Evolutionary conservation across 768 basidiomycete species (phyloP).

Genomic region (Lactarius tabidus): DNA sequence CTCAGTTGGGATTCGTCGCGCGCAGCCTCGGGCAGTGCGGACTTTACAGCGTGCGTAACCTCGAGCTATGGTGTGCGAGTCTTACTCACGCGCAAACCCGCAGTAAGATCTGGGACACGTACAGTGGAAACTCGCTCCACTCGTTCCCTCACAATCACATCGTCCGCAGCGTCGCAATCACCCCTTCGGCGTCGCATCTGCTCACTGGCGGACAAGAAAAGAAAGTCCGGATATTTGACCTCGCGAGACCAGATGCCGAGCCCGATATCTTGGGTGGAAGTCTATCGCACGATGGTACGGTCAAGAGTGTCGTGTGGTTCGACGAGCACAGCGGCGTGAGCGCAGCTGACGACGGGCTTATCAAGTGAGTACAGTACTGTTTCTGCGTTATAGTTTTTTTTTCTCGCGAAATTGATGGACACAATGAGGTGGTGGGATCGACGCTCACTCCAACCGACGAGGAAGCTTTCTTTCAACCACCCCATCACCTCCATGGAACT

Average conservation of each 20-base stretch:
- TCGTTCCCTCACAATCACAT: slow-evolving; percentile 99
- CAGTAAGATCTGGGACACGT: slow-evolving; percentile 97
- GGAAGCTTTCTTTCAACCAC: slow-evolving; percentile 64
- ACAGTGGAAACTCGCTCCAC: slow-evolving; percentile 78
- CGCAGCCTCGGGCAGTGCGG: slow-evolving; percentile 91
- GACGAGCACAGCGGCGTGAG: slow-evolving; percentile 83
- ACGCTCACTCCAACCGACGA: slow-evolving; percentile 67
- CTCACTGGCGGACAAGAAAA: slow-evolving; percentile 96
- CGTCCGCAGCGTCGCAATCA: slow-evolving; percentile 90
- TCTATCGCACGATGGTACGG: slow-evolving; percentile 78
- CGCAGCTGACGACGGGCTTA: slow-evolving; percentile 85
- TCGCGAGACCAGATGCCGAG: slow-evolving; percentile 80
- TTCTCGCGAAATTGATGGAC: neutral
- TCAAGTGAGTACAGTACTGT: slow-evolving; percentile 66
- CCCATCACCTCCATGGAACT: slow-evolving; percentile 95
- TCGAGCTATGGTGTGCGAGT: slow-evolving; percentile 16
- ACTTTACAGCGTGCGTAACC: slow-evolving; percentile 89
- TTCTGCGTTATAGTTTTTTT: neutral
- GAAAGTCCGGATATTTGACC: slow-evolving; percentile 93
- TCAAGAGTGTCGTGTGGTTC: slow-evolving; percentile 93
- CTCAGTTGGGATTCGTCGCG: slow-evolving; percentile 79
- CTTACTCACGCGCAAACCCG: slow-evolving; percentile 12
- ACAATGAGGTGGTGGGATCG: slow-evolving; percentile 91
- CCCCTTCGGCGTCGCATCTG: slow-evolving; percentile 62
- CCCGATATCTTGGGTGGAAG: slow-evolving; percentile 66